Evolutionary conservation across 192 early-diverging fungal genomes (phyloP), one percentile per base, ranked within the genome.

Genomic region (Thamnidium elegans): DNA sequence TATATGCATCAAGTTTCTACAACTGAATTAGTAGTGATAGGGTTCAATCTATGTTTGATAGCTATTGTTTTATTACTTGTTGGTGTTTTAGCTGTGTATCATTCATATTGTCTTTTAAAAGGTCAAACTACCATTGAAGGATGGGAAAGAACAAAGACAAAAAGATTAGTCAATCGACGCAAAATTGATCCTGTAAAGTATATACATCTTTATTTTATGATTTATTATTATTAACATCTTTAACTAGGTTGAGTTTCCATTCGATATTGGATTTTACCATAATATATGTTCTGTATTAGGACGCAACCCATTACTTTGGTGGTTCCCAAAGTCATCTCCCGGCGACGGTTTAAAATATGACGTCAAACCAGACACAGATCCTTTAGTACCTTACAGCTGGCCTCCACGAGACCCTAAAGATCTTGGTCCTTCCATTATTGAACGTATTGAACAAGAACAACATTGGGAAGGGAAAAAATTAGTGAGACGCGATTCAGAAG

Each of bases 261-360:
- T 93, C 73, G 87, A 95, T 68, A 61, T 94, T 23, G 95, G 94
- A 4, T 50, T 77, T 9, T 62, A 84, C 70, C 68, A 68, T 36
- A 97, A 97, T 66, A 70, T 95, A 30, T 76, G 81, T 54, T 63
- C 77, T 13, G 84, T 95, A 23, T 84, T 97, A 51, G 95, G 90
- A 14, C 62, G 63, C 4, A 75, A 66, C 58, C 53, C 75, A 1
- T 56, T 84, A 62, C 68, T 89, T 15, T 97, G 93, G 95, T 84
- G 82, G 68, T 65, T 87, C 54, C 92, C 94, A 7, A 67, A 76
- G 48, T 63, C 55, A 2, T 79, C 81, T 61, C 39, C 51, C 2
- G 92, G 90, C 32, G 78, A 83, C 20, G 94, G 94, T n/a, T 65
- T 91, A 11, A 65, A 75, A 43, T 92, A 84, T 70, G 63, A 78